A percentile compares a stretch with the other conserved stretches of the same genome.
These are phyloP conservation scores for Populus hybrid DNA, from an alignment of 441 rosid genomes.

Conservation along the genomic window DNA sequence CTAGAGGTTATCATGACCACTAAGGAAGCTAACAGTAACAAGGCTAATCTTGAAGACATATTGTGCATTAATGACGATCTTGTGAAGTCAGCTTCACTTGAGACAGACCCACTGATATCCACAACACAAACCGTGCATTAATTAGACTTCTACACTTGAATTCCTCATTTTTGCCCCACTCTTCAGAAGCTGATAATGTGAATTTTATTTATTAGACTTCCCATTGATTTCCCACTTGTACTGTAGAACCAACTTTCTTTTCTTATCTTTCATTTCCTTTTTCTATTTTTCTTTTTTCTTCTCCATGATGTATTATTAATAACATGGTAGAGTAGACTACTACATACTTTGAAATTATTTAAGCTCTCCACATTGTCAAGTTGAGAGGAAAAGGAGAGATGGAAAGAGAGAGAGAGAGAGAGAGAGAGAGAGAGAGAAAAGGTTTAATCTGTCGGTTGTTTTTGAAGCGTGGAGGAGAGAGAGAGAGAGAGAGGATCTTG, in stretches of 20 bases:
- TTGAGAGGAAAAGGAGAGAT: neutral
- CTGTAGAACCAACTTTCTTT: neutral
- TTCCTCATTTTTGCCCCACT: constrained; percentile 35
- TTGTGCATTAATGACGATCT: constrained; percentile 29
- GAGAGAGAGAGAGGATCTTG: constrained; percentile 7
- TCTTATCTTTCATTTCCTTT: neutral
- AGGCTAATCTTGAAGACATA: constrained; percentile 31
- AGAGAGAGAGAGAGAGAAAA: constrained; percentile 3
- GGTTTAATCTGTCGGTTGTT: constrained; percentile 42
- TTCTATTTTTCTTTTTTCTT: neutral
- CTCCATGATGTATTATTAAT: constrained; percentile 17
- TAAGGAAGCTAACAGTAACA: neutral
- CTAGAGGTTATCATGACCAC: neutral
- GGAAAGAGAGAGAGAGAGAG: constrained; percentile 4
- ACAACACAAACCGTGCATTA: constrained; percentile 28
- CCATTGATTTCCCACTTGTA: constrained; percentile 9
- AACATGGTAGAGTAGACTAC: constrained; percentile 21
- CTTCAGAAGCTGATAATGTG: constrained; percentile 25
- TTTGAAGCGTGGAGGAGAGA: constrained; percentile 18
- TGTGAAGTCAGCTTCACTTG: constrained; percentile 41
- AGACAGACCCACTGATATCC: constrained; percentile 50
- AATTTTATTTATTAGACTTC: constrained; percentile 19
- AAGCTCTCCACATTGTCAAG: constrained; percentile 3
- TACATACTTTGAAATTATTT: neutral
- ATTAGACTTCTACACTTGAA: constrained; percentile 9